Conservation (phyloP, 2,329 filamentous ascomycete species). For the Xylariaceae sp. region DNA sequence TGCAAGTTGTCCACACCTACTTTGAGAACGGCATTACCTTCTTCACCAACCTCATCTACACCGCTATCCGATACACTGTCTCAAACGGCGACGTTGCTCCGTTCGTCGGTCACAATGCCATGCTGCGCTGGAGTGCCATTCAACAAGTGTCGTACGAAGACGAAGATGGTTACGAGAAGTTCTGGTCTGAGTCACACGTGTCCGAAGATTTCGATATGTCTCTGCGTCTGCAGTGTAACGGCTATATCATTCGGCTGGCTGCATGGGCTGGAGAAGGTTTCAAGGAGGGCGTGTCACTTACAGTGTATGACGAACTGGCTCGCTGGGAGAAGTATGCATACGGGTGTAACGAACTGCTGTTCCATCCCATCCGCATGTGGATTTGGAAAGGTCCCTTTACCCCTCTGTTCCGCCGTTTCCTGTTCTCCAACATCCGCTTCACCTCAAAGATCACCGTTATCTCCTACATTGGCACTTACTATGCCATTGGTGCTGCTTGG, state of each 20-base stretch:
- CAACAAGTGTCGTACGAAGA: conserved; percentile 55
- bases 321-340: conserved; percentile 74
- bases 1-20: conserved; percentile 68
- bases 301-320: conserved; percentile 67
- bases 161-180: conserved; percentile 59
- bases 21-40: conserved; percentile 72
- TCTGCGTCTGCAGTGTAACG: conserved; percentile 64
- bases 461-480: conserved; percentile 56
- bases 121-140: conserved; percentile 65
- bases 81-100: conserved; percentile 68
- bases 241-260: conserved; percentile 65
- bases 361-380: conserved; percentile 64
- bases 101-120: conserved; percentile 75
- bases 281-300: conserved; percentile 69
- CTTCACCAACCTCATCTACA: conserved; percentile 76
- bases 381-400: conserved; percentile 60
- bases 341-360: conserved; percentile 67
- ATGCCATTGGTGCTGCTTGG: conserved; percentile 65
- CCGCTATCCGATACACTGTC: conserved; percentile 66
- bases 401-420: conserved; percentile 57
- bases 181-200: conserved; percentile 72
- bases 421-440: conserved; percentile 57
- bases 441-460: conserved; percentile 69
- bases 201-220: conserved; percentile 77
- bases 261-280: conserved; percentile 67